phyloP scores from a whole-genome alignment of 2,329 filamentous ascomycete species.

The Fusarium agapanthi region DNA sequence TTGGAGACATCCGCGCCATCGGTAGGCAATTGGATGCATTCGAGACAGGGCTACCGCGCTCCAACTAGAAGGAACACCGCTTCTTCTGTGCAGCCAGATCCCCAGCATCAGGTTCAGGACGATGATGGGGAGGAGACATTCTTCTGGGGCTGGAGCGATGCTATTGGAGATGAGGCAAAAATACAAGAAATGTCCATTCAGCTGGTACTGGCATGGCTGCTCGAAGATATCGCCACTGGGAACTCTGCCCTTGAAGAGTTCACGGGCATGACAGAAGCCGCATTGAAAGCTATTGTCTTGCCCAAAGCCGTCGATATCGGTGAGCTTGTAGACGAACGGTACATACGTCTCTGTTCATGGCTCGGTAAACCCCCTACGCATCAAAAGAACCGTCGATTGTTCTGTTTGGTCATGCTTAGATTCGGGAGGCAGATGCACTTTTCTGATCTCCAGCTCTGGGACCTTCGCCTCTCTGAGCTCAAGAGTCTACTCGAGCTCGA shows the following conservation, averaged over 20 bases:
- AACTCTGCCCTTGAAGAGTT: not conserved
- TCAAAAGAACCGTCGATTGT: not conserved
- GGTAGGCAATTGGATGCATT: not conserved
- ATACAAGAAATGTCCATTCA: not conserved
- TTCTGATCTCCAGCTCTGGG: not conserved
- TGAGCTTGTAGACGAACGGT: not conserved
- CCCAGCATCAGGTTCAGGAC: not conserved
- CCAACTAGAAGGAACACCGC: not conserved
- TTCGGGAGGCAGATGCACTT: not conserved
- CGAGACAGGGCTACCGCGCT: not conserved
- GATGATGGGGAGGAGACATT: not conserved
- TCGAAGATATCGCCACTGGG: not conserved
- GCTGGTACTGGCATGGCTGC: not conserved
- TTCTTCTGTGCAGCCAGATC: not conserved
- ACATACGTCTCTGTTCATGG: not conserved
- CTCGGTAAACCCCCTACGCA: not conserved
- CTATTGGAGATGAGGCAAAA: not conserved
- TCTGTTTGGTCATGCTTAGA: not conserved
- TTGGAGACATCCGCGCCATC: not conserved
- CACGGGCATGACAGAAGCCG: not conserved
- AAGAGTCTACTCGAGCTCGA: not conserved
- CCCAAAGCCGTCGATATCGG: not conserved
- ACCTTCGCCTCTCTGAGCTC: not conserved
- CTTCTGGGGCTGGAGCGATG: not conserved
- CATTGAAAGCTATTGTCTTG: not conserved